Evolutionary conservation across 768 basidiomycete genomes (phyloP).

Genomic region (Agaricus bisporus): DNA sequence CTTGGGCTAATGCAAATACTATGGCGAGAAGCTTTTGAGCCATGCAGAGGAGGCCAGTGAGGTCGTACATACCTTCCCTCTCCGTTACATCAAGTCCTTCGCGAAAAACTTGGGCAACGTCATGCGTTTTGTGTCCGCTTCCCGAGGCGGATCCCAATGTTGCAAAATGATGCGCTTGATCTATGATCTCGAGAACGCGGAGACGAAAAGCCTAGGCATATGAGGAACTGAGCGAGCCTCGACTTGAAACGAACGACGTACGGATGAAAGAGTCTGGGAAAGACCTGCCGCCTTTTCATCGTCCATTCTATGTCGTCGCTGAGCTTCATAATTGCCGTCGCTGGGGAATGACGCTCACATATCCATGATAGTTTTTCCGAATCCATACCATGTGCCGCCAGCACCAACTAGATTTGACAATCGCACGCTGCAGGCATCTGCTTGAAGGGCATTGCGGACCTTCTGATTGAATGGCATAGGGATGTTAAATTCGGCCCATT

Average conservation of each 20-base stretch:
- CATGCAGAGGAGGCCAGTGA: not conserved
- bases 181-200: slow-evolving; percentile 73
- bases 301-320: slow-evolving; percentile 47
- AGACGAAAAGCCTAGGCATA: slow-evolving; percentile 60
- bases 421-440: slow-evolving; percentile 81
- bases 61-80: slow-evolving; percentile 69
- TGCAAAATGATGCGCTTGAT: slow-evolving; percentile 88
- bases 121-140: slow-evolving; percentile 43
- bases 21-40: slow-evolving; percentile 8
- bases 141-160: slow-evolving; percentile 54
- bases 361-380: slow-evolving; percentile 80
- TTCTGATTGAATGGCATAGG: slow-evolving; percentile 70
- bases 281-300: slow-evolving; percentile 70
- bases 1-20: slow-evolving; percentile 88
- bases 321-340: not conserved
- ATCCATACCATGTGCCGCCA: slow-evolving; percentile 89
- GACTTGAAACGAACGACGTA: slow-evolving; percentile 18
- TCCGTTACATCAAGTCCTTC: slow-evolving; percentile 93
- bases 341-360: slow-evolving; percentile 41
- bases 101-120: slow-evolving; percentile 68
- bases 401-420: slow-evolving; percentile 80
- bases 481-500: slow-evolving; percentile 86
- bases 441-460: slow-evolving; percentile 83
- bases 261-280: slow-evolving; percentile 65
- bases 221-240: slow-evolving; percentile 3